These are phyloP conservation scores for Marasmius oreades DNA, from an alignment of 1,284 basidiomycete genomes.

Conservation along the genomic window DNA sequence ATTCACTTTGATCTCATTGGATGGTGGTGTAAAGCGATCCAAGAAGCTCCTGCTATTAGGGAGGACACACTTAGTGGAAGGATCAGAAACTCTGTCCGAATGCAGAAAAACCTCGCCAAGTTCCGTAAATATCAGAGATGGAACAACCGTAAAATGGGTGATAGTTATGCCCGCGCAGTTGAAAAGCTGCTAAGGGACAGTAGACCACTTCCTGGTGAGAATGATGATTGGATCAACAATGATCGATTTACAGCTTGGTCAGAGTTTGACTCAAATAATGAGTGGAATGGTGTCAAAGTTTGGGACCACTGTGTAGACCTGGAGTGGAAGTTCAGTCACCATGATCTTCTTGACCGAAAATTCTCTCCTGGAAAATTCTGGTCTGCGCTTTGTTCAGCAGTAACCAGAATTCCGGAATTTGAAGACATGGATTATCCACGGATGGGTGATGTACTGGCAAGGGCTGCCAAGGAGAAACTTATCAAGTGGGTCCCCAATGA, in stretches of 20 bases:
- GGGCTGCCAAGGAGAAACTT: neutral
- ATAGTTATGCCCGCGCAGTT: neutral
- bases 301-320: neutral
- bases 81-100: neutral
- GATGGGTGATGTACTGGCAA: slow-evolving; percentile 5
- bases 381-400: neutral
- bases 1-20: neutral
- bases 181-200: slow-evolving; percentile 1
- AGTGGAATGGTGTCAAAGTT: neutral
- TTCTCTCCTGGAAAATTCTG: neutral
- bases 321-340: neutral
- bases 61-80: neutral
- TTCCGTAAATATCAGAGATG: neutral
- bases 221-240: neutral
- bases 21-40: neutral
- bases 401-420: neutral
- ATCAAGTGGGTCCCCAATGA: neutral
- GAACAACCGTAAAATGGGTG: neutral
- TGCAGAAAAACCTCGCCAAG: neutral
- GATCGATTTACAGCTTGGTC: neutral
- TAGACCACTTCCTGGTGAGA: neutral
- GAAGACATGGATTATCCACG: neutral
- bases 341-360: neutral
- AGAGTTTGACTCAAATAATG: neutral
- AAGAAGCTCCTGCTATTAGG: neutral